Evolutionary conservation across 2,329 filamentous ascomycete genomes (phyloP).

Genomic region (Fusarium anthophilum): DNA sequence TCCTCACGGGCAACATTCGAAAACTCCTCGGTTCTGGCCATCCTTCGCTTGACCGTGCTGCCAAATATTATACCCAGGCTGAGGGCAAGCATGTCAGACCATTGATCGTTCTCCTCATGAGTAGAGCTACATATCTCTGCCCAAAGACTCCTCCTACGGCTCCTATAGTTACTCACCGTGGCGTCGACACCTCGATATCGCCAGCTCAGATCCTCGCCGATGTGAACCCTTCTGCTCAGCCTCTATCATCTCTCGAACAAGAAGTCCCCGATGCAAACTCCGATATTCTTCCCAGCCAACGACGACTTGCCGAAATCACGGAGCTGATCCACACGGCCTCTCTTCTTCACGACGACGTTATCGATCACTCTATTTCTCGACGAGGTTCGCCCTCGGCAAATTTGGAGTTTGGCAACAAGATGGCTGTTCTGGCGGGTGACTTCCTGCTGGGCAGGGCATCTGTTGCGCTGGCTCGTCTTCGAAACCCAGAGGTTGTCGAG

Average conservation of each 20-base stretch:
- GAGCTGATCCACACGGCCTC: conserved; percentile 98
- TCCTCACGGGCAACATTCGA: conserved; percentile 90
- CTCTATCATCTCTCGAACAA: conserved; percentile 53
- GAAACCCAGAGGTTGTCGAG: conserved; percentile 94
- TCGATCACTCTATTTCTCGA: conserved; percentile 88
- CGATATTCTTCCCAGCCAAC: conserved; percentile 90
- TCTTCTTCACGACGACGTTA: conserved; percentile 96
- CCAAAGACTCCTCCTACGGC: conserved; percentile 61
- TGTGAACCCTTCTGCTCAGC: conserved; percentile 73
- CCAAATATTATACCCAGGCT: conserved; percentile 97
- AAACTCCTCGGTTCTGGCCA: conserved; percentile 94
- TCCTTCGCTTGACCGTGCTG: conserved; percentile 90
- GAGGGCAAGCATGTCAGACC: conserved; percentile 98
- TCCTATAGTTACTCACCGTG: conserved; percentile 53
- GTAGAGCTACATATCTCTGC: conserved; percentile 85
- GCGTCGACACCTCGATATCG: conserved; percentile 65
- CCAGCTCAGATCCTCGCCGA: conserved; percentile 74
- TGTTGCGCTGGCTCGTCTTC: conserved; percentile 87
- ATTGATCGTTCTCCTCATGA: conserved; percentile 95
- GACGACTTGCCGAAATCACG: conserved; percentile 93
- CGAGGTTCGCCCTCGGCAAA: conserved; percentile 90
- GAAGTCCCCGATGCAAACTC: conserved; percentile 55
- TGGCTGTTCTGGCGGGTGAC: conserved; percentile 97
- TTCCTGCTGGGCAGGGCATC: conserved; percentile 94
- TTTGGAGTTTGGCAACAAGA: conserved; percentile 97